Conservation (phyloP, 345 rosid genomes). For the Populus nigra region DNA sequence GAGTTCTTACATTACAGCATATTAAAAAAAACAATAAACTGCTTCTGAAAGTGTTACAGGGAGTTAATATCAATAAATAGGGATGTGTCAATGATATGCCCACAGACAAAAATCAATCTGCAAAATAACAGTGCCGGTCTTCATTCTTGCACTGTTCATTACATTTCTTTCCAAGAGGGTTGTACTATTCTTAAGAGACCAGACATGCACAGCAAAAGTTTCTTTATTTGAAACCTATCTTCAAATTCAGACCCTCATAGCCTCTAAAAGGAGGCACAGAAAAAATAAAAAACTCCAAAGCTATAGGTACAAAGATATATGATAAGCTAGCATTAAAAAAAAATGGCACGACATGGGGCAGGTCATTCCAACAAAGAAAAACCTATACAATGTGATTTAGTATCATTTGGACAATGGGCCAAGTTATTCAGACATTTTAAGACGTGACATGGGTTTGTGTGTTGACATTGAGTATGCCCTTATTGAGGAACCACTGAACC, state of each 20-base stretch:
- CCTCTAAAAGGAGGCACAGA: not conserved
- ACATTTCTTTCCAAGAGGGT: not conserved
- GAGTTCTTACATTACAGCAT: not conserved
- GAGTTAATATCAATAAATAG: not conserved
- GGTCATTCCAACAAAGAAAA: too few species aligned
- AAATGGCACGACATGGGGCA: not conserved
- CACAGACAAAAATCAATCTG: not conserved
- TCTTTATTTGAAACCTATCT: not conserved
- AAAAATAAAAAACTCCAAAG: not conserved
- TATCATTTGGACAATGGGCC: not conserved
- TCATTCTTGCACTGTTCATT: not conserved
- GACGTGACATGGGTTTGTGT: not conserved
- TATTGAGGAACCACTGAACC: not conserved
- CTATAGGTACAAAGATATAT: not conserved
- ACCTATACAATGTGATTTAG: not conserved
- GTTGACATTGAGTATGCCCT: not conserved
- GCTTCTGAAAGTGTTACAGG: not conserved
- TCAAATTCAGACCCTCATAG: not conserved
- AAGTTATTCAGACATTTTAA: not conserved
- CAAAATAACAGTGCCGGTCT: not conserved
- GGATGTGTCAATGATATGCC: not conserved
- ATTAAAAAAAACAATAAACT: not conserved
- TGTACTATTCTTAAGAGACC: not conserved
- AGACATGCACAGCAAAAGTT: not conserved
- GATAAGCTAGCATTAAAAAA: not conserved